A percentile compares a stretch with the other conserved stretches of the same genome.
Evolutionary conservation across 2,329 filamentous ascomycete genomes (phyloP).

Genomic region (Mollisiaceae sp.): DNA sequence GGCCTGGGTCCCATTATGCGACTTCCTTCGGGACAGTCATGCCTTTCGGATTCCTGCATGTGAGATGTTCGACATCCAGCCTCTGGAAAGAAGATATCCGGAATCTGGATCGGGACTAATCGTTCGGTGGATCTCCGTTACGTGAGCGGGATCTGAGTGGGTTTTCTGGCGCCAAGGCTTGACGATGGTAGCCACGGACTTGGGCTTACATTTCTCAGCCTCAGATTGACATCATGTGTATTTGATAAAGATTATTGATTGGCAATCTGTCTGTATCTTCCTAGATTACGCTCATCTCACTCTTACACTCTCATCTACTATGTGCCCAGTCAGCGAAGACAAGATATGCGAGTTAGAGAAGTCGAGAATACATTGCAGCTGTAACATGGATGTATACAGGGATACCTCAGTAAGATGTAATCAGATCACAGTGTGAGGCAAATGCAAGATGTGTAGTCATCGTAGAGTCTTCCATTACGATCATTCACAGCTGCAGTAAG

Average conservation of each 20-base stretch:
- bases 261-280: neutral
- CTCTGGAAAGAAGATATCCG: neutral
- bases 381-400: neutral
- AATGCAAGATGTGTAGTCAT: neutral
- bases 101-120: neutral
- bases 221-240: neutral
- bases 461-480: constrained; percentile 7
- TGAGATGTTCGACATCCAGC: neutral
- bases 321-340: neutral
- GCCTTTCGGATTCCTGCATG: neutral
- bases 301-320: neutral
- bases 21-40: neutral
- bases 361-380: neutral
- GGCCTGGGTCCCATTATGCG: neutral
- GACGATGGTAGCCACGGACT: neutral
- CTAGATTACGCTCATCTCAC: neutral
- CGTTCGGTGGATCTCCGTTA: neutral
- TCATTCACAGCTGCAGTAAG: neutral
- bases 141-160: neutral
- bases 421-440: neutral
- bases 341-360: neutral
- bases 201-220: neutral
- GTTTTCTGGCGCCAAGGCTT: neutral
- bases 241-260: neutral
- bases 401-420: neutral